Evolutionary conservation across 805 yeast genomes (phyloP).

Genomic region (Hanseniaspora lindneri): DNA sequence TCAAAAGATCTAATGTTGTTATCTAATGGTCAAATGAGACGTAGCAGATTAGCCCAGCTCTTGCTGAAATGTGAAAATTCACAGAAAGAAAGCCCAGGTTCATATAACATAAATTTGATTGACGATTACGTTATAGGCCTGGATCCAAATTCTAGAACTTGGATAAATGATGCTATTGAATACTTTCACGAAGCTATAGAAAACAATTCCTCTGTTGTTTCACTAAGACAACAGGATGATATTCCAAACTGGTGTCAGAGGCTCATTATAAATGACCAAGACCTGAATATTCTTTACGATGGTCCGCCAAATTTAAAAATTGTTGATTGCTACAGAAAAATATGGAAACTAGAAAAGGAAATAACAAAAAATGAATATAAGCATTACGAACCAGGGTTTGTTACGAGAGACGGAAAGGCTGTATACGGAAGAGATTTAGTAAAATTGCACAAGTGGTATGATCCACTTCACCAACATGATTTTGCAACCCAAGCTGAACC

Average conservation of each 20-base stretch:
- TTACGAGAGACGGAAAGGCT: slow-evolving; percentile 1
- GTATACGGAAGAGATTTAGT: slow-evolving; percentile 21
- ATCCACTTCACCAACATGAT: slow-evolving; percentile 9
- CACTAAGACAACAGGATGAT: slow-evolving; percentile 62
- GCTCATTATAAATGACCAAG: slow-evolving; percentile 47
- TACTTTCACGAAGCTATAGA: slow-evolving; percentile 17
- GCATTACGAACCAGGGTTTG: neutral
- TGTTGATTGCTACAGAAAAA: slow-evolving; percentile 2
- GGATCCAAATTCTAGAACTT: slow-evolving; percentile 58
- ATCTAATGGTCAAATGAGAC: slow-evolving; percentile 85
- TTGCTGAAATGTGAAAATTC: slow-evolving; percentile 53
- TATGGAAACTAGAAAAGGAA: slow-evolving; percentile 20
- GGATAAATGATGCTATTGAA: slow-evolving; percentile 38
- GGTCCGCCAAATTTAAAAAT: slow-evolving; percentile 32
- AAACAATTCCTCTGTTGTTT: slow-evolving; percentile 33
- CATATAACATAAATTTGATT: slow-evolving; percentile 36
- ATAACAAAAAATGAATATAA: slow-evolving; percentile 23
- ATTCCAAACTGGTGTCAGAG: slow-evolving; percentile 74
- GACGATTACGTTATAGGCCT: slow-evolving; percentile 92
- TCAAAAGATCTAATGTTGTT: slow-evolving; percentile 74
- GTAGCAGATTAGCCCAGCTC: slow-evolving; percentile 77
- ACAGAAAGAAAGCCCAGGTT: neutral
- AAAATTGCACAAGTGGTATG: slow-evolving; percentile 22
- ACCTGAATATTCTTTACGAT: slow-evolving; percentile 37
- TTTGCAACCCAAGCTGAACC: neutral